Evolutionary conservation across 192 early-diverging fungal genomes (phyloP), one percentile per base, ranked within the genome.

Genomic region (Backusella tuberculispora): DNA sequence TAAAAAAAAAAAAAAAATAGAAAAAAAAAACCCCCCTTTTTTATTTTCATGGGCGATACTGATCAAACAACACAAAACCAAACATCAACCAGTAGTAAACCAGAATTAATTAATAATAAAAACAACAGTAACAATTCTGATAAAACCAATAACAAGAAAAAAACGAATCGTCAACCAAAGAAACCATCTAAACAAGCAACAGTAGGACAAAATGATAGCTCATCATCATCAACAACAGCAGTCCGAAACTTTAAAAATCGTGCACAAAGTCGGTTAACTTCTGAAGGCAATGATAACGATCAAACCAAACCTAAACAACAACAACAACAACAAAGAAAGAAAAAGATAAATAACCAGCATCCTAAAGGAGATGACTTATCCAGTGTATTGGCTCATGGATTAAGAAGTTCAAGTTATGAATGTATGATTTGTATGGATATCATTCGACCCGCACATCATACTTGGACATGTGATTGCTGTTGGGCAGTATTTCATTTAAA

Each of bases 391-490:
- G 87, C 88, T 1, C 81, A 87, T 56, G 89, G 86, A 41, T 84
- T 97, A 63, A 86, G 79, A 21, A 88, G 81, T 41, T 86, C 88
- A 4, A 83, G 88, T 1, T 97, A 97, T 82, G 96, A 99, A 74
- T 99, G 97, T 84, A 95, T 98, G 95, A 90, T 99, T 9, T 98
- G 97, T 83, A 96, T 92, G 86, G 96, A 98, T 85, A 82, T 83
- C n/a, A 86, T 98, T 67, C 85, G 88, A 48, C 85, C 81, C 12
- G 85, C 84, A 6, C 87, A 96, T 77, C 83, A 82, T 40, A 88
- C 89, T 6, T 99, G 97, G 97, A 88, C 86, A 50, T 99, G 97
- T 83, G 82, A 88, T 75, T 80, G 80, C 66, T 97, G 96, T 84
- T 97, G 89, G 89, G 94, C 93, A 8, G 89, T 96, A 5, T 98